Base-by-base conservation (phyloP, 192 early-diverging fungal genomes). In the Allomyces macrogynus region DNA sequence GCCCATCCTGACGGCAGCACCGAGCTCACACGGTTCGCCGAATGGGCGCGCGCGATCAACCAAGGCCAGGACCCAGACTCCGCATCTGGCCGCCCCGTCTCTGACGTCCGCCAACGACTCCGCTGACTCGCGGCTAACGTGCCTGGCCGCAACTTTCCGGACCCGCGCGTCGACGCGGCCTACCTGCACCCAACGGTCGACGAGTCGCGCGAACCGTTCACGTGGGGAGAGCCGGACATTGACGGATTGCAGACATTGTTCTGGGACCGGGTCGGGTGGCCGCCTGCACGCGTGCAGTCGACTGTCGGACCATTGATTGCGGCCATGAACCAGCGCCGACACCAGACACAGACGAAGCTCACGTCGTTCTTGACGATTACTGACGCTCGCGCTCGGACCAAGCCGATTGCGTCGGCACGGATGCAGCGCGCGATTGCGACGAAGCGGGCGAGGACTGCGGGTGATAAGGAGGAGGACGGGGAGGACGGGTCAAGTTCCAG, bases 171-270 rank as follows among this genome's bases (percentile, higher is more conserved):
- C 1, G 74, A 73, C 22, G 79, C 84, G 12, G 92, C 94, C 0
- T 99, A 97, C 70, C 67, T 83, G 24, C 65, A 80, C 22, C 96
- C 96, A 0, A 65, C 78, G 32, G 89, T 97, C 1, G 86, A 93
- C 68, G 69, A 71, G 1, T 81, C 81, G 11, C 60, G 64, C 20
- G 63, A 73, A 32, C 63, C 72, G 60, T 89, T 90, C 68, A 61
- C 76, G 66, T 93, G 88, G 88, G 87, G 84, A 0, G 69, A 76
- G 26, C 86, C 88, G 23, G 76, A 89, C 65, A 23, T 87, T n/a
- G 78, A 89, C 69, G 75, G 68, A 1, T 65, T 93, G 25, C 75
- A 54, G 44, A 11, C 12, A 1, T 18, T 54, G 44, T 18, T 54
- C 12, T 54, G 44, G 44, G 44, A 54, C 12, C 44, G 44, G 44